phyloP scores from a whole-genome alignment of 768 basidiomycete species.

The Gloeopeniophorella convolvens region DNA sequence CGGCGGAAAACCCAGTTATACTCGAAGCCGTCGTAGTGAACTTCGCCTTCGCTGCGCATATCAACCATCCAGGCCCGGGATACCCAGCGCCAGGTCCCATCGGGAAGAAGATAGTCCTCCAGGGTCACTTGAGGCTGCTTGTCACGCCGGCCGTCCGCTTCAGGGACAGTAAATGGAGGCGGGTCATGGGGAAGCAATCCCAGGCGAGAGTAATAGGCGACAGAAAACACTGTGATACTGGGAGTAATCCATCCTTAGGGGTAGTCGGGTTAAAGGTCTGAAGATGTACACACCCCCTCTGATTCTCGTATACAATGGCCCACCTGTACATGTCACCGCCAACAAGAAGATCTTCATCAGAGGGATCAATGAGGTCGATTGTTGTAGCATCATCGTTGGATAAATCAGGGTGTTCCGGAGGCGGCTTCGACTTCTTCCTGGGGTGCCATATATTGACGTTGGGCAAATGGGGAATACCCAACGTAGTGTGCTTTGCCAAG shows the following conservation, averaged over 20 bases:
- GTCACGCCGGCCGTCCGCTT: slow-evolving; percentile 25
- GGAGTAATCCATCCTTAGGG: not conserved
- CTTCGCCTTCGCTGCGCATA: slow-evolving; percentile 75
- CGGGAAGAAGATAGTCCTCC: slow-evolving; percentile 63
- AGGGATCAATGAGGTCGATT: slow-evolving; percentile 5
- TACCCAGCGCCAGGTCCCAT: slow-evolving; percentile 78
- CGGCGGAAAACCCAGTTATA: slow-evolving; percentile 75
- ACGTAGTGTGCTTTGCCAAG: not conserved
- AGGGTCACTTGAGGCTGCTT: slow-evolving; percentile 53
- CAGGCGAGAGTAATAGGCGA: slow-evolving; percentile 61
- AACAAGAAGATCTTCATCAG: slow-evolving; percentile 10
- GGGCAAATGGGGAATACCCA: not conserved
- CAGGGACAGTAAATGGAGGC: slow-evolving; percentile 61
- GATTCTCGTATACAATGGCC: slow-evolving; percentile 79
- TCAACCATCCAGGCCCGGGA: slow-evolving; percentile 82
- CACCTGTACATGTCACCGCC: slow-evolving; percentile 58
- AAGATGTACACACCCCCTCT: slow-evolving; percentile 65
- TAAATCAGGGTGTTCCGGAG: not conserved
- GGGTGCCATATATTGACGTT: not conserved
- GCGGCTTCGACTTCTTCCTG: not conserved
- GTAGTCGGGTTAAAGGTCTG: not conserved
- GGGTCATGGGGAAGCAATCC: slow-evolving; percentile 71
- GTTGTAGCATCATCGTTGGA: not conserved
- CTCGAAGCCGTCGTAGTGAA: slow-evolving; percentile 80
- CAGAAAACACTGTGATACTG: slow-evolving; percentile 63